These are phyloP conservation scores for Sporothrix schenckii DNA, from an alignment of 2,329 filamentous ascomycete species.

Conservation along the genomic window DNA sequence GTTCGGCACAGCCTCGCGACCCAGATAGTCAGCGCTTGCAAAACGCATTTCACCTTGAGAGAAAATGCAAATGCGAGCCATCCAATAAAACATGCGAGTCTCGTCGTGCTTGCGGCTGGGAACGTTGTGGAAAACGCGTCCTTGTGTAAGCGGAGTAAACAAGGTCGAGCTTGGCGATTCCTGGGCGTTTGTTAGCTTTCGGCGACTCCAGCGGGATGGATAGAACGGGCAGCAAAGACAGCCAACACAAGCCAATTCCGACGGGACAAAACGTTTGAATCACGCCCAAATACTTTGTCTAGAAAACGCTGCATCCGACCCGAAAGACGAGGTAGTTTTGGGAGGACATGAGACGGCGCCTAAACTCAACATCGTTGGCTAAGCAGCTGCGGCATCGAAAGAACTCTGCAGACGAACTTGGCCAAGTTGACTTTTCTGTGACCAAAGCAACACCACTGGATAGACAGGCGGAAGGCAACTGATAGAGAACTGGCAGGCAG, in stretches of 20 bases:
- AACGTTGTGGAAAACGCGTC: not conserved
- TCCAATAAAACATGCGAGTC: not conserved
- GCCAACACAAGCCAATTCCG: no score
- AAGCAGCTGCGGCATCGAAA: not conserved
- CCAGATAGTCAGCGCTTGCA: not conserved
- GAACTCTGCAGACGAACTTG: not conserved
- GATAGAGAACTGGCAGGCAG: not conserved
- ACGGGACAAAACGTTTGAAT: no score
- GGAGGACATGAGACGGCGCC: no score
- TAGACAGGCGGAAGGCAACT: not conserved
- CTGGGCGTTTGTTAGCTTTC: no score
- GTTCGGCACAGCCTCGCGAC: conserved; percentile 11
- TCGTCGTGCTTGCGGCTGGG: not conserved
- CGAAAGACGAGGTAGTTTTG: not conserved
- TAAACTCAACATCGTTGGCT: not conserved
- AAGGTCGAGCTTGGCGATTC: not conserved
- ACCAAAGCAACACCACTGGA: not conserved
- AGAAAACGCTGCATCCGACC: not conserved
- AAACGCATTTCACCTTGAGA: not conserved
- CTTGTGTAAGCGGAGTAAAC: not conserved
- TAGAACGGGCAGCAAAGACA: not conserved
- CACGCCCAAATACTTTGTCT: not conserved
- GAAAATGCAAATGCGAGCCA: no score
- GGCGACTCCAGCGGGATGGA: no score
- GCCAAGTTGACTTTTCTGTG: not conserved